Evolutionary conservation across 108 stramenopile genomes (phyloP).

Genomic region (Asterionellopsis glacialis): DNA sequence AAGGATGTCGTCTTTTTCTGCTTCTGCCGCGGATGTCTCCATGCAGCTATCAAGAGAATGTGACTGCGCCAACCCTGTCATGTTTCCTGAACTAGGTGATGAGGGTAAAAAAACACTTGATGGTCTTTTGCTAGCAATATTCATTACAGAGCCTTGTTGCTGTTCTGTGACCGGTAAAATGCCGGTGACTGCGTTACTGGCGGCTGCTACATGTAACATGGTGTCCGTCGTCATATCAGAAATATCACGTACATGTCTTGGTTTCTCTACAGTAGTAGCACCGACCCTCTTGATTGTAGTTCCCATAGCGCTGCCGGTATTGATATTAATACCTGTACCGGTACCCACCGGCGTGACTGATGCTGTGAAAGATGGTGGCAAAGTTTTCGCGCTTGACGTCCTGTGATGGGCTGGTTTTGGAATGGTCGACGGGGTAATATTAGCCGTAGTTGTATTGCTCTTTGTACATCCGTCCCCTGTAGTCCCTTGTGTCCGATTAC

Average conservation of each 20-base stretch:
- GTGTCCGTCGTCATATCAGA: conserved; percentile 49
- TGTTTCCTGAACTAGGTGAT: no score
- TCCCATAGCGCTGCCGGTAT: not conserved
- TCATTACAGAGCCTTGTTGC: no score
- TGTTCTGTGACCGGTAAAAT: not conserved
- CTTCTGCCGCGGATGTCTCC: conserved; percentile 9
- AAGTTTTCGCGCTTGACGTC: conserved; percentile 12
- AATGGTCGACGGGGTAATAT: conserved; percentile 10
- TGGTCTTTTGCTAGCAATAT: no score
- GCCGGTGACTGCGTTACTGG: not conserved
- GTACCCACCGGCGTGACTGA: conserved; percentile 4
- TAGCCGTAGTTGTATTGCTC: conserved; percentile 3
- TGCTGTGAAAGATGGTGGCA: conserved; percentile 8
- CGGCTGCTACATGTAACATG: not conserved
- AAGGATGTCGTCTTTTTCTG: conserved; percentile 17
- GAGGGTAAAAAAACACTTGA: no score
- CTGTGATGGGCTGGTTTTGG: not conserved
- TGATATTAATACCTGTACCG: conserved; percentile 4
- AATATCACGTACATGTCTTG: conserved; percentile 32
- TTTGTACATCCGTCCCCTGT: not conserved
- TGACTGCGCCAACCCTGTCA: no score
- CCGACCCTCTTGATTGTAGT: not conserved
- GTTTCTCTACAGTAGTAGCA: not conserved
- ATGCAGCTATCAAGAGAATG: conserved; percentile 1
- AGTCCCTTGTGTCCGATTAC: no score